These are phyloP conservation scores for Didymella pinodella DNA, from an alignment of 2,329 filamentous ascomycete species.

Conservation along the genomic window DNA sequence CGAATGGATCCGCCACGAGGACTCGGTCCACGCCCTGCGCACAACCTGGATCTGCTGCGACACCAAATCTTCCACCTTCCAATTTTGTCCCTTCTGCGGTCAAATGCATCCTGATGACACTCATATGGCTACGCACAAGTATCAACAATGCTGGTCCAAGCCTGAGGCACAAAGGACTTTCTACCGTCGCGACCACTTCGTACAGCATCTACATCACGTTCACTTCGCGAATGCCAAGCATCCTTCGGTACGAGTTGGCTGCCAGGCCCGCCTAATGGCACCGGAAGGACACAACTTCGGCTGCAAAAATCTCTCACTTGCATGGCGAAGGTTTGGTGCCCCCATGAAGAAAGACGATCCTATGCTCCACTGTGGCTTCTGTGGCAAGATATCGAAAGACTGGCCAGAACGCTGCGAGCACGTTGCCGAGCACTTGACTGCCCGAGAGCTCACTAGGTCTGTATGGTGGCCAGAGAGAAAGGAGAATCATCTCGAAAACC, in stretches of 20 bases:
- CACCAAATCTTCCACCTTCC: conserved; percentile 34
- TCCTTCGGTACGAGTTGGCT: conserved; percentile 44
- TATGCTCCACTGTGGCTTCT: conserved; percentile 49
- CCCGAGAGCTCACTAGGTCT: conserved; percentile 39
- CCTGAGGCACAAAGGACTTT: conserved; percentile 49
- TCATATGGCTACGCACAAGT: conserved; percentile 47
- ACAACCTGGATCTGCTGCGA: conserved; percentile 51
- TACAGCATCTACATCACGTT: conserved; percentile 48
- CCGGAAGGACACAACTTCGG: conserved; percentile 45
- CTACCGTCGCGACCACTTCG: conserved; percentile 48
- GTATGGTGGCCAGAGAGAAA: conserved; percentile 46
- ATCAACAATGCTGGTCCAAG: conserved; percentile 47
- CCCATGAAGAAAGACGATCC: conserved; percentile 48
- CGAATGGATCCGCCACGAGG: conserved; percentile 50
- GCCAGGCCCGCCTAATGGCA: conserved; percentile 41
- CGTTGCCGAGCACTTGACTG: conserved; percentile 44
- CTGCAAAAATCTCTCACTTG: conserved; percentile 48
- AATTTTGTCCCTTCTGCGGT: conserved; percentile 46
- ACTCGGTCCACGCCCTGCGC: conserved; percentile 49
- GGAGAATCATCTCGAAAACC: conserved; percentile 46
- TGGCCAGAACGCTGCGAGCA: conserved; percentile 46
- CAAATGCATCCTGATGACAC: conserved; percentile 42
- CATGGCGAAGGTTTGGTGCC: conserved; percentile 46
- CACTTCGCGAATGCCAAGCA: conserved; percentile 48
- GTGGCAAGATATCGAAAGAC: conserved; percentile 42